Evolutionary conservation across 2,329 filamentous ascomycete species (phyloP), one percentile per base, ranked within the genome.

Genomic region (Didymella sp.): DNA sequence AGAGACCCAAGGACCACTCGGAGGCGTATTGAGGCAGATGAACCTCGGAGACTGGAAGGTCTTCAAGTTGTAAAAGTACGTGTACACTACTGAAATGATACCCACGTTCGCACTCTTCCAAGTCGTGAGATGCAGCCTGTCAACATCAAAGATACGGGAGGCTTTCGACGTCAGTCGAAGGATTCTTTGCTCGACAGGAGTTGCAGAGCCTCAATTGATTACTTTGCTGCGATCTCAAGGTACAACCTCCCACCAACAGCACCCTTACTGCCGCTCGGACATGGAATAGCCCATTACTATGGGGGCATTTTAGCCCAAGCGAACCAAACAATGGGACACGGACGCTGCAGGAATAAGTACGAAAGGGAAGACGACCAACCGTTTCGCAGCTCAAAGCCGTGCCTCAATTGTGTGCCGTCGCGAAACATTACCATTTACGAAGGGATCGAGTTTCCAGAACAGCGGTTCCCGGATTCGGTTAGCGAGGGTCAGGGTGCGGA

Each of bases 1-100:
- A 55, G 89, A 96, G 76, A 80, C 85, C 11, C 92, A 96, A 69
- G 93, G 93, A 0, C 82, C 85, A 0, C 77, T 96, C 0, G 84
- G 85, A 6, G 93, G 93, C 0, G 73, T 92, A 2, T 76, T 93
- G 19, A 84, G 82, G 2, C 78, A 80, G 42, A 76, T 96, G 71
- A 78, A 85, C 65, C 76, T 82, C 46, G 81, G 80, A 49, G 83
- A 77, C 24, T 87, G 85, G 83, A 77, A 78, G 33, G 82, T 87
- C 6, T 81, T 84, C 72, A 88, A 87, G 72, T 73, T 88, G 45
- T 88, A 61, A 69, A 50, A 48, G 47, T 51, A 45, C 43, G 40
- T 57, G 55, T 56, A 62, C 25, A 51, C 56, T 42, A 45, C 47
- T 25, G 46, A 49, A 46, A 53, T 41, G 50, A 58, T 58, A 58